Conservation (phyloP, 2,329 filamentous ascomycete genomes). For the Claviceps fusiformis region DNA sequence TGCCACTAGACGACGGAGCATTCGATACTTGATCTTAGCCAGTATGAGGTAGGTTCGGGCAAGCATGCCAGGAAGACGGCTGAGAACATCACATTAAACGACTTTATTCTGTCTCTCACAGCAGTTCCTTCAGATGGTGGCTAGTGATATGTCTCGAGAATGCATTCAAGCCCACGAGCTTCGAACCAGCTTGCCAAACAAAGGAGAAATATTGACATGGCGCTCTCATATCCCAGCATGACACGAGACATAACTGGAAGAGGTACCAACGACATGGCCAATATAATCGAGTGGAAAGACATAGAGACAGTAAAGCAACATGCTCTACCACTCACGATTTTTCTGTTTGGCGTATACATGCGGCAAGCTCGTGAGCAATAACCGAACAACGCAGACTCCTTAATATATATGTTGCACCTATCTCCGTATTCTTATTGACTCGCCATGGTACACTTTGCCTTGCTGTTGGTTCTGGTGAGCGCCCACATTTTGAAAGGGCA, state of each 20-base stretch:
- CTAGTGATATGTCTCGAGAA: neutral
- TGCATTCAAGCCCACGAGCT: neutral
- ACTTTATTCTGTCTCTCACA: neutral
- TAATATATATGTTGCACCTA: conserved; percentile 16
- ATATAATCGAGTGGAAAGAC: too few relatives aligned
- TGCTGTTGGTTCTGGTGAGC: neutral
- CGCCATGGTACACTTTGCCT: conserved; percentile 6
- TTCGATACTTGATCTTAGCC: neutral
- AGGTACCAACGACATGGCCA: too few relatives aligned
- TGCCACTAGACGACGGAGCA: too few relatives aligned
- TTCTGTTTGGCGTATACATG: too few relatives aligned
- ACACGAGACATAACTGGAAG: too few relatives aligned
- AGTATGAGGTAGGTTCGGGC: neutral
- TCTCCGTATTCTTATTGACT: conserved; percentile 18
- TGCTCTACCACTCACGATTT: too few relatives aligned
- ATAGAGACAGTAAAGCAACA: too few relatives aligned
- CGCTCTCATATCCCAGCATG: too few relatives aligned
- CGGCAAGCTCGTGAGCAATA: conserved; percentile 3
- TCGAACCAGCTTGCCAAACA: too few relatives aligned
- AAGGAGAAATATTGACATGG: too few relatives aligned
- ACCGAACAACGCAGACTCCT: conserved; percentile 1
- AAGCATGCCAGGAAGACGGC: neutral
- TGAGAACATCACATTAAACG: neutral
- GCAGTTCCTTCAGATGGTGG: neutral
- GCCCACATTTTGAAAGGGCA: neutral